phyloP scores from a whole-genome alignment of 352 stramenopile species.

The Phytopythium helicoides region DNA sequence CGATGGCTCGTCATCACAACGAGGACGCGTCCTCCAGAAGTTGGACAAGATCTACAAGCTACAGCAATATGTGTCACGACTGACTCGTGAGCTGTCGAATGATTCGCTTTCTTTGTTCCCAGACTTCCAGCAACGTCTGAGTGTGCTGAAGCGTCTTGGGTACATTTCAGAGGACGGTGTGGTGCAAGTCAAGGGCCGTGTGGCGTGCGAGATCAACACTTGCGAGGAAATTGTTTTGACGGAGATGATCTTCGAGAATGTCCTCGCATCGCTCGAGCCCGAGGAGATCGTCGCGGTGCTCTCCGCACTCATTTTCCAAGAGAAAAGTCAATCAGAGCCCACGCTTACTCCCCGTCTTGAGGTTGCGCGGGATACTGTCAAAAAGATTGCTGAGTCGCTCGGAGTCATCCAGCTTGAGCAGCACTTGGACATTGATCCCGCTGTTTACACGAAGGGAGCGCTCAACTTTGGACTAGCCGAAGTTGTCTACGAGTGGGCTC shows the following conservation, averaged over 20 bases:
- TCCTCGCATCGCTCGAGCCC: conserved; percentile 95
- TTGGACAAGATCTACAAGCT: conserved; percentile 79
- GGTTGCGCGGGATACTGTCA: conserved; percentile 85
- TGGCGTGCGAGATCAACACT: conserved; percentile 98
- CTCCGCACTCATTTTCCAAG: conserved; percentile 96
- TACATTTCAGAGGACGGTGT: conserved; percentile 90
- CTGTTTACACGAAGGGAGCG: conserved; percentile 88
- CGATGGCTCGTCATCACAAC: conserved; percentile 24
- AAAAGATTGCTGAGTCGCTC: conserved; percentile 76
- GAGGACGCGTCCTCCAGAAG: conserved; percentile 51
- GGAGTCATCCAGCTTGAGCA: conserved; percentile 82
- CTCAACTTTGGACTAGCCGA: conserved; percentile 96
- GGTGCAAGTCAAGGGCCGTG: conserved; percentile 95
- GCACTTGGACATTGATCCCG: conserved; percentile 86
- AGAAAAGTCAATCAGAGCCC: conserved; percentile 85
- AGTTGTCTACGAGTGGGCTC: conserved; percentile 98
- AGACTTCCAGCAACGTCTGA: conserved; percentile 95
- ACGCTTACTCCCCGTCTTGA: conserved; percentile 72
- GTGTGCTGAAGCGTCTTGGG: conserved; percentile 91
- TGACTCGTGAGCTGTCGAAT: conserved; percentile 73
- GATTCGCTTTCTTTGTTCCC: conserved; percentile 95
- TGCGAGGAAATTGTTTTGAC: conserved; percentile 98
- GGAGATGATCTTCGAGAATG: conserved; percentile 99
- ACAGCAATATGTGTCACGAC: conserved; percentile 53
- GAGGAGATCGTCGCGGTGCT: conserved; percentile 97